Base-by-base conservation (phyloP, 2,329 filamentous ascomycete species). In the Fusarium sp. region DNA sequence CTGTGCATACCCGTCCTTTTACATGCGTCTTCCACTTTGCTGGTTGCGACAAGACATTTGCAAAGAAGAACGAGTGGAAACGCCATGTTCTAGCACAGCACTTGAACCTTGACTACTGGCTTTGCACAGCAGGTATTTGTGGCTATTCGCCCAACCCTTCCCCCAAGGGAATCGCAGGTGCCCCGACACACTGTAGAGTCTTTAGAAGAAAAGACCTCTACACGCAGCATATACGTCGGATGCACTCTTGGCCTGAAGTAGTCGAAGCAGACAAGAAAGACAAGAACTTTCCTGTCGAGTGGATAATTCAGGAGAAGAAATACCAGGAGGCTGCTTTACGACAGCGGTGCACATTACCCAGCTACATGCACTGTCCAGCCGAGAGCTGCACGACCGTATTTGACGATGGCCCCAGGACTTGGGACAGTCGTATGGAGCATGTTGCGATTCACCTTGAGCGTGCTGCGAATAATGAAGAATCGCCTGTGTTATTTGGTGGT, bases 121-220 rank as follows among this genome's bases (percentile, higher is more conserved):
- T 90, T 57, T 98, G 94, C 80, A 85, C 89, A 67, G 82, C 91
- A 30, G 90, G 87, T 62, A 74, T 77, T 9, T 90, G 88, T 75
- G 78, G 76, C 17, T 74, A 79, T 24, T 70, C 74, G 12, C 74
- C 73, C 23, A 75, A 72, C 44, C 70, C 63, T 4, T 60, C 32
- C 15, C 32, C 61, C 21, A 50, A 52, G 9, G 56, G 65, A 23
- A 19, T 40, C 17, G 24, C 65, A 6, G 54, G 46, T 6, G 71
- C 72, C 12, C 78, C 83, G 7, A 81, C 81, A 38, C 89, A 90
- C 71, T 89, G 84, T n/a, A 79, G 80, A 30, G 82, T 85, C 71
- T 97, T 97, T 82, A 96, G 96, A 78, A 91, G 94, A 73, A 97
- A 96, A 76, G 94, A 97, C 73, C 86, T 97, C 11, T 97, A 94